phyloP scores from a whole-genome alignment of 768 basidiomycete genomes.

The Rhodocollybia butyracea region DNA sequence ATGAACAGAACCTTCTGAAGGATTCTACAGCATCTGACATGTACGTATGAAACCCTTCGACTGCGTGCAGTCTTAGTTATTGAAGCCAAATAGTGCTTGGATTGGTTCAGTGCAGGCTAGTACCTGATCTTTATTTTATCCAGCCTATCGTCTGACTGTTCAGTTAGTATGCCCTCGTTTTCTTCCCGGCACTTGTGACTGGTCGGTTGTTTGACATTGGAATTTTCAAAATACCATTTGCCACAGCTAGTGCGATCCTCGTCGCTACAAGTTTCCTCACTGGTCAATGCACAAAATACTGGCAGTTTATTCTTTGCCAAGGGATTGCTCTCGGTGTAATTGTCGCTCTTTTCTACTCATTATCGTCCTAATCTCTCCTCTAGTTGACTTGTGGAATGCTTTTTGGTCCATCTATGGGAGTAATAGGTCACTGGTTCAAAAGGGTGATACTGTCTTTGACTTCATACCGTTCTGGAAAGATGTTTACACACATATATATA shows the following conservation, averaged over 20 bases:
- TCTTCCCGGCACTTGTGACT: slow-evolving; percentile 40
- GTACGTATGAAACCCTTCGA: no score
- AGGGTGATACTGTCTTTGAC: slow-evolving; percentile 17
- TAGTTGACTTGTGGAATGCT: slow-evolving; percentile 52
- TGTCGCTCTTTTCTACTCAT: slow-evolving; percentile 1
- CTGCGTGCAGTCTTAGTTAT: no score
- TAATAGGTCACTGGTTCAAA: slow-evolving; percentile 75
- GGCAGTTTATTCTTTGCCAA: slow-evolving; percentile 78
- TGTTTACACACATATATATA: not conserved
- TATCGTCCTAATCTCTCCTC: slow-evolving; percentile 13
- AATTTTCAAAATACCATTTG: slow-evolving; percentile 39
- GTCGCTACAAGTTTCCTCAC: slow-evolving; percentile 57
- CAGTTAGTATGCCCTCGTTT: slow-evolving; percentile 39
- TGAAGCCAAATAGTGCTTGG: slow-evolving; percentile 45
- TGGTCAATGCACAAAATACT: slow-evolving; percentile 68
- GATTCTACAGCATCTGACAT: slow-evolving; percentile 1
- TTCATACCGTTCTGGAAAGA: not conserved
- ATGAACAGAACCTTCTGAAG: not conserved
- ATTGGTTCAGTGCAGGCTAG: slow-evolving; percentile 51
- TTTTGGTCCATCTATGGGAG: slow-evolving; percentile 57
- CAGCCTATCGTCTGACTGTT: not conserved
- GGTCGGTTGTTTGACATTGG: slow-evolving; percentile 58
- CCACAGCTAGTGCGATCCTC: slow-evolving; percentile 46
- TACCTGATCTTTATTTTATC: not conserved
- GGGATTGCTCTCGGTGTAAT: slow-evolving; percentile 61